Evolutionary conservation across 371 early-diverging fungal species (phyloP).

Genomic region (Rhizopus arrhizus): DNA sequence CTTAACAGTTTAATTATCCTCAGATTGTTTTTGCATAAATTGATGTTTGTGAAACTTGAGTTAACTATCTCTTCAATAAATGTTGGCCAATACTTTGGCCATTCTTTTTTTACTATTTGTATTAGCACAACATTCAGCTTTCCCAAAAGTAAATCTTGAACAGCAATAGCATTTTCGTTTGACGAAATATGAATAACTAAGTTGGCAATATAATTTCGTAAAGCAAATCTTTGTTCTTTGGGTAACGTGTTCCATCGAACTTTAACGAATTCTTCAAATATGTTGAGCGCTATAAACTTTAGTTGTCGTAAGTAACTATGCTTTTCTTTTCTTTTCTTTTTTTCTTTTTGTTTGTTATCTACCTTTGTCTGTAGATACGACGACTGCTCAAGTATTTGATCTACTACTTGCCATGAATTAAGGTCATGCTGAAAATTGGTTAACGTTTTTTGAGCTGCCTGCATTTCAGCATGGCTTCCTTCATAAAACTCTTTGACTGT

Average conservation of each 20-base stretch:
- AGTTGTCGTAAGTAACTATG: slow-evolving; percentile 12
- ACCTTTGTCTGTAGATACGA: slow-evolving; percentile 81
- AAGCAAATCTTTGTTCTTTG: slow-evolving; percentile 79
- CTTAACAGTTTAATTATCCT: slow-evolving; percentile 90
- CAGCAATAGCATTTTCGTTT: slow-evolving; percentile 67
- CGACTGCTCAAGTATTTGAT: slow-evolving; percentile 86
- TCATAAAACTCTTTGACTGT: slow-evolving; percentile 22
- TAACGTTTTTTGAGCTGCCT: slow-evolving; percentile 70
- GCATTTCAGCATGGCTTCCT: slow-evolving; percentile 59
- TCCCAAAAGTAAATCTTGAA: slow-evolving; percentile 68
- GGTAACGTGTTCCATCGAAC: slow-evolving; percentile 94
- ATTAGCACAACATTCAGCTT: slow-evolving; percentile 92
- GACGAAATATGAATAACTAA: slow-evolving; percentile 79
- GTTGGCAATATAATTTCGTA: slow-evolving; percentile 87
- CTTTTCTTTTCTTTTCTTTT: not conserved
- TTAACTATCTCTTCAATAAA: slow-evolving; percentile 96
- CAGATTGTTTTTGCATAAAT: slow-evolving; percentile 97
- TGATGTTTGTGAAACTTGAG: slow-evolving; percentile 82
- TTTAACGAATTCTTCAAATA: slow-evolving; percentile 93
- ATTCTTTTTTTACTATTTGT: slow-evolving; percentile 98
- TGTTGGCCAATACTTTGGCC: slow-evolving; percentile 98
- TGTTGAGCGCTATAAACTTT: slow-evolving; percentile 91
- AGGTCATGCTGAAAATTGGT: slow-evolving; percentile 93
- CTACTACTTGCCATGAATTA: slow-evolving; percentile 92
- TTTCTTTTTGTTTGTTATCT: slow-evolving; percentile 12